These are phyloP conservation scores for Lathyrus tuberosus DNA, from an alignment of 306 rosid species.

Conservation along the genomic window DNA sequence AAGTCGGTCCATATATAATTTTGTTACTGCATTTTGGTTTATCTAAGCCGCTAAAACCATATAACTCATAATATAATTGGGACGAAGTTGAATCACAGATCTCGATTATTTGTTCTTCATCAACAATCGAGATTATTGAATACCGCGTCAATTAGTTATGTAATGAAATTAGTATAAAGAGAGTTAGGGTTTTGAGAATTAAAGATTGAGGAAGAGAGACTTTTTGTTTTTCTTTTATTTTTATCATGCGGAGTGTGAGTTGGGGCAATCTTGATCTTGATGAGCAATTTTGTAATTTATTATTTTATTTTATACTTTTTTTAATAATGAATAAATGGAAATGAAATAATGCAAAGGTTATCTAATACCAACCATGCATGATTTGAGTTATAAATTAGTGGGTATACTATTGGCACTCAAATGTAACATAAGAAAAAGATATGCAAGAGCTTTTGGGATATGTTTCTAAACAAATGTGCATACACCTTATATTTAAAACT, in stretches of 20 bases:
- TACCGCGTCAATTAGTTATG: no score
- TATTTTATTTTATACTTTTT: slow-evolving; percentile 23
- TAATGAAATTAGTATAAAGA: neutral
- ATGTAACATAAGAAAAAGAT: slow-evolving; percentile 28
- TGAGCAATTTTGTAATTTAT: slow-evolving; percentile 38
- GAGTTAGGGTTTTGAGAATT: neutral
- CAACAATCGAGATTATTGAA: neutral
- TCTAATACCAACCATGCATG: slow-evolving; percentile 2
- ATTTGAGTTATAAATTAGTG: slow-evolving; percentile 23
- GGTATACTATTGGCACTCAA: slow-evolving; percentile 19
- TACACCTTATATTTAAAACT: no score
- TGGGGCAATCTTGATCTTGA: slow-evolving; percentile 35
- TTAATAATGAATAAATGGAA: slow-evolving; percentile 37
- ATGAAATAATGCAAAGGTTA: slow-evolving; percentile 44
- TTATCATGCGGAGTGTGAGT: slow-evolving; percentile 22
- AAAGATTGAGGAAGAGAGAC: neutral
- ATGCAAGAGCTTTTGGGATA: slow-evolving; percentile 33
- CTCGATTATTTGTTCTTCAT: neutral
- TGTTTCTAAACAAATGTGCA: neutral
- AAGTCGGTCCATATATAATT: neutral
- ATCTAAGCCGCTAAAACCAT: neutral
- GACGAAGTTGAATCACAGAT: neutral
- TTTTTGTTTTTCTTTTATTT: slow-evolving; percentile 5
- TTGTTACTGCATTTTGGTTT: neutral
- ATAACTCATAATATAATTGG: no score